Evolutionary conservation across 768 basidiomycete species (phyloP).

Genomic region (Asterophora parasitica): DNA sequence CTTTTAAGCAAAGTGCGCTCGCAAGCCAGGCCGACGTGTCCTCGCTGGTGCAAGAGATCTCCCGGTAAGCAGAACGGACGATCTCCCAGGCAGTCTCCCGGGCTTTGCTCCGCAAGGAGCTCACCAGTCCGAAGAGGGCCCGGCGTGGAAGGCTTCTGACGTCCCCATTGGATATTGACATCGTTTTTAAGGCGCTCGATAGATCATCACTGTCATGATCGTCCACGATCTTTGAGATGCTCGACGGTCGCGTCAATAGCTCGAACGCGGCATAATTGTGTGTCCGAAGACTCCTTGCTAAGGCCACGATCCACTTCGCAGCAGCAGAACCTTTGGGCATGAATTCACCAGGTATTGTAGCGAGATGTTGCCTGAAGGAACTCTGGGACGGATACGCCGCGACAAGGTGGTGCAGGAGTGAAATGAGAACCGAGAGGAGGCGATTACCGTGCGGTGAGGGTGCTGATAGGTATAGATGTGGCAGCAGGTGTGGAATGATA

Average conservation of each 20-base stretch:
- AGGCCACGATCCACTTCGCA: conserved; percentile 45
- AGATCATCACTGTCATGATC: background rate
- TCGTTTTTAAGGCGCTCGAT: conserved; percentile 6
- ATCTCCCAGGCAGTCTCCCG: conserved; percentile 55
- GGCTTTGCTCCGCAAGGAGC: conserved; percentile 44
- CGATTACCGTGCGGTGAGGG: conserved; percentile 20
- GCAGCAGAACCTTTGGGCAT: conserved; percentile 32
- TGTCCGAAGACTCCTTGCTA: conserved; percentile 49
- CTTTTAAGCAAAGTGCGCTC: conserved; percentile 42
- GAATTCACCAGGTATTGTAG: conserved; percentile 34
- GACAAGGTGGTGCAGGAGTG: conserved; percentile 55
- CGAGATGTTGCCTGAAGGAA: conserved; percentile 43
- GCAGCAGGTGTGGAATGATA: conserved; percentile 56
- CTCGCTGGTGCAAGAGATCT: conserved; percentile 41
- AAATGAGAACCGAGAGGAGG: conserved; percentile 36
- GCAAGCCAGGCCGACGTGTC: conserved; percentile 44
- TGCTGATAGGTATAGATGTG: conserved; percentile 36
- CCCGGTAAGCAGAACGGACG: conserved; percentile 60
- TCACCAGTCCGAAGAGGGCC: conserved; percentile 42
- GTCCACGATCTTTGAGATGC: conserved; percentile 20
- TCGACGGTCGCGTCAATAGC: conserved; percentile 30
- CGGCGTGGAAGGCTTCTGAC: conserved; percentile 22
- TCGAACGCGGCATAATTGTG: conserved; percentile 54
- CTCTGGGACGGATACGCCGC: conserved; percentile 62
- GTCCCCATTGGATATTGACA: conserved; percentile 12